Evolutionary conservation across 2,329 filamentous ascomycete genomes (phyloP).

Genomic region (Penicillium nordicum): DNA sequence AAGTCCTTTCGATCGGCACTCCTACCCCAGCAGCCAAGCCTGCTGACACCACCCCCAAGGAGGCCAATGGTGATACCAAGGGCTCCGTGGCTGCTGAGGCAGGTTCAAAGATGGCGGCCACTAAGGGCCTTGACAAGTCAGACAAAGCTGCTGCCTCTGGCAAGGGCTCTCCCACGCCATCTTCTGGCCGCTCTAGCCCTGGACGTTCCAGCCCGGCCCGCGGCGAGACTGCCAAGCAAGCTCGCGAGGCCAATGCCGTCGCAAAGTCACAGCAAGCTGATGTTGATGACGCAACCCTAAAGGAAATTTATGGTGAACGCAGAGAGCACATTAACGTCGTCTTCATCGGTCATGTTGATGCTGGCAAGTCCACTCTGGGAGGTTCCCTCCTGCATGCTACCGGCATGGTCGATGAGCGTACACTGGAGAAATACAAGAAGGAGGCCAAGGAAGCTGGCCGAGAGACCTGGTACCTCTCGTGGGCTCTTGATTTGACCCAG

Average conservation of each 20-base stretch:
- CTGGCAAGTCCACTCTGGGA: constrained; percentile 93
- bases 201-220: constrained; percentile 75
- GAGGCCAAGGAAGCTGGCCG: constrained; percentile 94
- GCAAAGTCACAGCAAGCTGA: constrained; percentile 76
- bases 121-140: constrained; percentile 89
- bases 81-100: constrained; percentile 58
- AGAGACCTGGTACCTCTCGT: constrained; percentile 98
- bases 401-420: constrained; percentile 99
- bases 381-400: constrained; percentile 89
- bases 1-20: constrained; percentile 73
- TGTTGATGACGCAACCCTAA: constrained; percentile 78
- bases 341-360: constrained; percentile 97
- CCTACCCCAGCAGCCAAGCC: constrained; percentile 40
- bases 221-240: constrained; percentile 55
- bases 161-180: constrained; percentile 74
- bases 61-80: constrained; percentile 39
- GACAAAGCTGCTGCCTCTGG: constrained; percentile 63
- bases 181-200: constrained; percentile 73
- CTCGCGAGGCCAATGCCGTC: constrained; percentile 75
- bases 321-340: constrained; percentile 83
- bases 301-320: constrained; percentile 90
- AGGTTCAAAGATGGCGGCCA: constrained; percentile 74
- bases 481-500: constrained; percentile 95
- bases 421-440: constrained; percentile 95
- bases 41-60: constrained; percentile 51